Evolutionary conservation across 495 filamentous ascomycete species (phyloP).

Genomic region (Hypoxylon fuscum): DNA sequence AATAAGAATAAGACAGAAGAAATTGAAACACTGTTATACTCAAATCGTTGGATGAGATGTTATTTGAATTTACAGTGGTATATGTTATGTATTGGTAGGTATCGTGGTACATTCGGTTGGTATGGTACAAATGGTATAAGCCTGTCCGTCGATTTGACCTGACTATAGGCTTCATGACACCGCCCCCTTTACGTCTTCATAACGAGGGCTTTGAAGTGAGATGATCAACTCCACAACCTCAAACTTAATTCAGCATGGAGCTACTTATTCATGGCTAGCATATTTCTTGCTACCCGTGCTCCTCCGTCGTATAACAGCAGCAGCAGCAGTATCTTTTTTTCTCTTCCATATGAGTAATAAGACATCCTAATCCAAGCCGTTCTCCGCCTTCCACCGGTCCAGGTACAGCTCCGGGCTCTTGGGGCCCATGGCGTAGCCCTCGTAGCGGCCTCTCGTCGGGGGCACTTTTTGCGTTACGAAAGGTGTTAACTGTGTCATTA

Average conservation of each 20-base stretch:
- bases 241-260: too few species aligned
- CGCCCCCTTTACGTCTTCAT: not conserved
- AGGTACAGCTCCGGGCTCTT: conserved; percentile 69
- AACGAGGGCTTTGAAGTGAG: not conserved
- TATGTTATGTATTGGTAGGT: conserved; percentile 1
- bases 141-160: not conserved
- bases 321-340: not conserved
- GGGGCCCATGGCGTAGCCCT: conserved; percentile 56
- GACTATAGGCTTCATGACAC: not conserved
- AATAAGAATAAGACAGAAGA: conserved; percentile 14
- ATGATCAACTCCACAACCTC: not conserved
- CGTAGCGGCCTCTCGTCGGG: conserved; percentile 58
- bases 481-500: conserved; percentile 74
- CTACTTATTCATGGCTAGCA: too few species aligned
- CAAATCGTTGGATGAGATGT: too few species aligned
- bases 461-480: conserved; percentile 78
- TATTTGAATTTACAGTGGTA: too few species aligned
- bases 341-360: not conserved
- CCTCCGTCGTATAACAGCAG: not conserved
- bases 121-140: conserved; percentile 7
- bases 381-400: conserved; percentile 73
- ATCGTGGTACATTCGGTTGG: conserved; percentile 6
- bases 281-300: not conserved
- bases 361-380: conserved; percentile 64
- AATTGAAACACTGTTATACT: conserved; percentile 11